Evolutionary conservation across 2,329 filamentous ascomycete genomes (phyloP), one percentile per base, ranked within the genome.

Genomic region (Fusarium papillatum): DNA sequence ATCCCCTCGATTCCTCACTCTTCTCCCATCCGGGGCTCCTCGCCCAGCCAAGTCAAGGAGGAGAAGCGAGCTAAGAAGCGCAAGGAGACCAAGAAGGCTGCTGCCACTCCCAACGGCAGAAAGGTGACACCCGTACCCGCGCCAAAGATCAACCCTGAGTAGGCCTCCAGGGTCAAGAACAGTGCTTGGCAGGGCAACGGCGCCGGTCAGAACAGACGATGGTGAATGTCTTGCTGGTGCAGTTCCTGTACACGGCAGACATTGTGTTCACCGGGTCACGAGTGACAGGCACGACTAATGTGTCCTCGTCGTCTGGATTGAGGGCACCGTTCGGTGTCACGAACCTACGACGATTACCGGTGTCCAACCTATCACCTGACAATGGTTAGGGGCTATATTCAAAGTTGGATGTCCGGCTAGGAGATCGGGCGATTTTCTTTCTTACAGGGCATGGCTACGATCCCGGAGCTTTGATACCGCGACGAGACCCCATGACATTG

Each of bases 1-100:
- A 73, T 85, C 8, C 86, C 85, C 13, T 76, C 70, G n/a, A 73
- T 85, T 17, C 85, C 84, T 38, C 78, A 81, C 26, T 80, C 80
- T 10, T 81, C 81, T 5, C 80, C 73, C 26, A 55, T 46, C 24
- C 43, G 53, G 29, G 29, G 62, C 38, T 66, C 75, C 5, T 80
- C 77, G 5, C 79, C 82, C 22, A 68, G 73, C 38, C 67, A 73
- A 29, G 69, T 67, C 66, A 81, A 81, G 70, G 73, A 64, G 38
- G 75, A 80, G 61, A 83, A 80, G 72, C 82, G 82, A 66, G 46
- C 70, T 10, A 83, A 79, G 70, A 84, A 81, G 75, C 70, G 75
- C 66, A 83, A 81, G 67, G 76, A 80, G 43, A 64, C 39, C 60
- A 76, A 76, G 65, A 75, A 74, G 60, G 68, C 75, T 19, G 66